Evolutionary conservation across 2,329 filamentous ascomycete genomes (phyloP).

Genomic region (Anthostomella pinea): DNA sequence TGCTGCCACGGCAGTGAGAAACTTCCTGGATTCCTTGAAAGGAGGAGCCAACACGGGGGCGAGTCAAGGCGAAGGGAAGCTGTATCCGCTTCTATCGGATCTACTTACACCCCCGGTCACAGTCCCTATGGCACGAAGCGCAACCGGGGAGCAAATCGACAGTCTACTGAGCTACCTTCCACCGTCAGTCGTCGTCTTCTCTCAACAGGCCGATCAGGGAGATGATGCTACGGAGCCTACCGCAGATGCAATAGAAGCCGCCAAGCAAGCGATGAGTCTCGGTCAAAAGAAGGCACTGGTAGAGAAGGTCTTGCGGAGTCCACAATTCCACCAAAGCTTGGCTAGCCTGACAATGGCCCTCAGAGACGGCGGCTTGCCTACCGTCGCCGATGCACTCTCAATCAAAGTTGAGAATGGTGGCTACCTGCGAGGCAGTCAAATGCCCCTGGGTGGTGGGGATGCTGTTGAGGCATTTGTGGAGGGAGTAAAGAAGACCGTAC

Average conservation of each 20-base stretch:
- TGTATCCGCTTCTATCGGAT: slow-evolving; percentile 82
- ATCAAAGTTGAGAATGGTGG: slow-evolving; percentile 83
- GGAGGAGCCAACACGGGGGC: slow-evolving; percentile 45
- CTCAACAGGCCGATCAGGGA: slow-evolving; percentile 62
- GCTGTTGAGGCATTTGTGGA: slow-evolving; percentile 90
- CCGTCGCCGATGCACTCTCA: slow-evolving; percentile 79
- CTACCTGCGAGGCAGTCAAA: slow-evolving; percentile 69
- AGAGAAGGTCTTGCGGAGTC: slow-evolving; percentile 78
- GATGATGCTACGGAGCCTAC: slow-evolving; percentile 62
- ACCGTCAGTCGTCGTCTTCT: slow-evolving; percentile 71
- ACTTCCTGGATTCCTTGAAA: slow-evolving; percentile 81
- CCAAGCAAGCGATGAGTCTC: slow-evolving; percentile 68
- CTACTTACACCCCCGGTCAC: slow-evolving; percentile 77
- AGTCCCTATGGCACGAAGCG: slow-evolving; percentile 67
- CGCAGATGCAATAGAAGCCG: slow-evolving; percentile 65
- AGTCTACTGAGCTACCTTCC: slow-evolving; percentile 76
- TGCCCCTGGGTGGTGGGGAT: slow-evolving; percentile 84
- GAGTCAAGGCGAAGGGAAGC: slow-evolving; percentile 51
- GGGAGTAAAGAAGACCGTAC: slow-evolving; percentile 77
- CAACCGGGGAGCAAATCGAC: slow-evolving; percentile 66
- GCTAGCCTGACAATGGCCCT: slow-evolving; percentile 83
- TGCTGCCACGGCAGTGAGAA: slow-evolving; percentile 76
- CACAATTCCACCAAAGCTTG: slow-evolving; percentile 86
- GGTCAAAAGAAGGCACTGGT: slow-evolving; percentile 79
- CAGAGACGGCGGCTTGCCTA: slow-evolving; percentile 85